phyloP scores from a whole-genome alignment of 352 stramenopile species.

The Phytophthora parvispora region DNA sequence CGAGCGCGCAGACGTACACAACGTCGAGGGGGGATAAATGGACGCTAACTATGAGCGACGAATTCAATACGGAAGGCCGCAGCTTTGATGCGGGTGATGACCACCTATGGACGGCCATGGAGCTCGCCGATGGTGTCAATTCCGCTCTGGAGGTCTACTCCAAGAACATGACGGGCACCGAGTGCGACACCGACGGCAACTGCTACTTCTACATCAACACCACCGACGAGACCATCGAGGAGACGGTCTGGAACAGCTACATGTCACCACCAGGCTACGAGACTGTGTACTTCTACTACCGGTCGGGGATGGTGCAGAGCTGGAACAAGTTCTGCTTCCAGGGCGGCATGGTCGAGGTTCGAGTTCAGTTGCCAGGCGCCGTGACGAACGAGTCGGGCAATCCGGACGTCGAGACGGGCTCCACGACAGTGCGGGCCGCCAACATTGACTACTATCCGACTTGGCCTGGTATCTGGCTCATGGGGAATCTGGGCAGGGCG shows the following conservation, averaged over 20 bases:
- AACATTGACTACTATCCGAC: slow-evolving; percentile 29
- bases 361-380: slow-evolving; percentile 58
- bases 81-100: slow-evolving; percentile 93
- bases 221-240: slow-evolving; percentile 37
- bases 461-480: slow-evolving; percentile 24
- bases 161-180: slow-evolving; percentile 63
- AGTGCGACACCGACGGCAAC: slow-evolving; percentile 44
- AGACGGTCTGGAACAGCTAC: slow-evolving; percentile 59
- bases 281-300: slow-evolving; percentile 33
- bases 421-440: slow-evolving; percentile 12
- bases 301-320: slow-evolving; percentile 47
- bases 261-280: slow-evolving; percentile 34
- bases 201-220: slow-evolving; percentile 58
- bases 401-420: slow-evolving; percentile 6
- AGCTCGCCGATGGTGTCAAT: slow-evolving; percentile 83
- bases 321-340: slow-evolving; percentile 83
- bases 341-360: slow-evolving; percentile 89
- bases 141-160: slow-evolving; percentile 94
- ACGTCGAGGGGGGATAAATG: slow-evolving; percentile 48
- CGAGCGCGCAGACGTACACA: slow-evolving; percentile 38
- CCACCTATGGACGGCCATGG: slow-evolving; percentile 93
- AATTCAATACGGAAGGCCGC: slow-evolving; percentile 54
- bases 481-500: slow-evolving; percentile 20
- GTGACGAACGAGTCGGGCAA: slow-evolving; percentile 56
- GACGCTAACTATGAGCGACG: slow-evolving; percentile 73